Evolutionary conservation across 306 rosid species (phyloP), one percentile per base, ranked within the genome.

Genomic region (Prunus persica): DNA sequence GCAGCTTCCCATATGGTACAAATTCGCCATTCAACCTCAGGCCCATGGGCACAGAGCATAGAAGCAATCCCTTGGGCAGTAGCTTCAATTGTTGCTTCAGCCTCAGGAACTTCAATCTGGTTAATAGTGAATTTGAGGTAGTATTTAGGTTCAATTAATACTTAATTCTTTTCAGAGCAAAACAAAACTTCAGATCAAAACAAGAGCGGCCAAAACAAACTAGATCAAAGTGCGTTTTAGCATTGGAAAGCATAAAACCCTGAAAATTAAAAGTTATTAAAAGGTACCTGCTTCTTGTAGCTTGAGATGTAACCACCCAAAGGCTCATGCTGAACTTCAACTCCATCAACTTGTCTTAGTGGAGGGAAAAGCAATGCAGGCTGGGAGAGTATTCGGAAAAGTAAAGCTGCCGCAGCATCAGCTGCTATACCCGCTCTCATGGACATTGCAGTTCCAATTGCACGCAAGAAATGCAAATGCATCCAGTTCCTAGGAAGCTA

Each of bases 1-100:
- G 97, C 98, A 80, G 98, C 98, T 86, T 94, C 97, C 98, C 98
- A 94, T 57, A 94, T 94, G 67, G 98, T 94, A 88, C 98, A 94
- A 65, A 92, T 94, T 87, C 98, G 87, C 98, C 98, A 94, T 86
- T 94, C 98, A 85, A 94, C 98, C 85, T 94, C 98, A 15, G 98
- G 97, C 65, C 98, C 98, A 85, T 94, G 98, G 65, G 98, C 97
- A 80, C 97, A 92, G 71, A 94, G 96, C 98, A 94, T 89, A 69
- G 98, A 92, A 15, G 97, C 97, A 80, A 94, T 92, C 65, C 98
- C 98, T 84, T 94, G 98, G 63, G 98, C 98, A 72, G 98, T 94
- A 77, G 98, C 98, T 69, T 94, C 98, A 67, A 90, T 92, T 30
- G 97, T 85, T 73, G 98, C 98, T 84, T 89, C 98, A 34, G 92